A percentile compares a stretch with the other conserved stretches of the same genome.
Evolutionary conservation across 495 filamentous ascomycete genomes (phyloP).

Genomic region (Articulospora tetracladia): DNA sequence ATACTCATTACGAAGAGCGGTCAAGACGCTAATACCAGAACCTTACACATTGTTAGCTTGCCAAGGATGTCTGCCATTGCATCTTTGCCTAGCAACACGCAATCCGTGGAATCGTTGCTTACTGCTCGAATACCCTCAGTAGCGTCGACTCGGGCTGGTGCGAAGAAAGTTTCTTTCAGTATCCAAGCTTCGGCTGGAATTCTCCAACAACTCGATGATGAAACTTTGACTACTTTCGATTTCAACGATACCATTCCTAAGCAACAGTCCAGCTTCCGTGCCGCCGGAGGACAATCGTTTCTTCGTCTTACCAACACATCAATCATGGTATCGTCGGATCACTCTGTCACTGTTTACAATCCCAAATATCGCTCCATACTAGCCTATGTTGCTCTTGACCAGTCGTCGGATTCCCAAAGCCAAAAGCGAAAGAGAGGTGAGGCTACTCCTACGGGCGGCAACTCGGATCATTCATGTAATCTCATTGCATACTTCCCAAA

Average conservation of each 20-base stretch:
- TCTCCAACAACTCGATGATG: conserved; percentile 46
- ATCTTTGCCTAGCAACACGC: background rate
- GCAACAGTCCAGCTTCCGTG: conserved; percentile 14
- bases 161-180: conserved; percentile 31
- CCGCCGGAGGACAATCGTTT: conserved; percentile 42
- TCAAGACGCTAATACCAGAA: conserved; percentile 21
- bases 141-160: background rate
- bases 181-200: conserved; percentile 53
- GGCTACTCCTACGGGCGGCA: conserved; percentile 14
- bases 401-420: conserved; percentile 12
- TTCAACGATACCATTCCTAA: conserved; percentile 30
- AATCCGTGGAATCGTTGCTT: conserved; percentile 22
- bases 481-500: conserved; percentile 61
- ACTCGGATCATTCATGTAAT: conserved; percentile 26
- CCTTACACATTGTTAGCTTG: conserved; percentile 43
- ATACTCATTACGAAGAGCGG: conserved; percentile 37
- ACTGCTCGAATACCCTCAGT: conserved; percentile 4
- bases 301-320: conserved; percentile 48
- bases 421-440: conserved; percentile 17
- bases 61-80: conserved; percentile 21
- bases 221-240: conserved; percentile 44
- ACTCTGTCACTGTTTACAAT: conserved; percentile 54
- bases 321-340: conserved; percentile 37
- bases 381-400: conserved; percentile 40
- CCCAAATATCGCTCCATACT: conserved; percentile 64